phyloP scores from a whole-genome alignment of 1,284 basidiomycete species.

The Trichosporon coremiiforme region DNA sequence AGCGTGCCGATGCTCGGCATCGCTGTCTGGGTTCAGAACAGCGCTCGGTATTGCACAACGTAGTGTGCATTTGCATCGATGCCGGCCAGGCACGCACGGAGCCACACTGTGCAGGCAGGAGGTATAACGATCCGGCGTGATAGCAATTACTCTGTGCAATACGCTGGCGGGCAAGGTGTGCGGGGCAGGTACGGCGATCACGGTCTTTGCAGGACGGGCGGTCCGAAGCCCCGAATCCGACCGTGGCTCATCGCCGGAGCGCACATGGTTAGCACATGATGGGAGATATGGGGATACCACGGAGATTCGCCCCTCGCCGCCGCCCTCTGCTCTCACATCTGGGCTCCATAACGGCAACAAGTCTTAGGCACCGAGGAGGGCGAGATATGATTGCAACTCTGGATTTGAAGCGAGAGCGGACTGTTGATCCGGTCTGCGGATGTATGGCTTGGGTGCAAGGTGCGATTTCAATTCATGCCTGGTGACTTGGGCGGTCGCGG shows the following conservation, averaged over 20 bases:
- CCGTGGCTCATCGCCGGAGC: background rate
- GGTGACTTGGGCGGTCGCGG: background rate
- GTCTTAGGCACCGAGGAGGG: background rate
- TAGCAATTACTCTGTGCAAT: background rate
- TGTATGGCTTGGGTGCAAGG: background rate
- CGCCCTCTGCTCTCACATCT: background rate
- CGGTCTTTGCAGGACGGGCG: background rate
- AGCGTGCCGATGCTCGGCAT: background rate
- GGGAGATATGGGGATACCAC: background rate
- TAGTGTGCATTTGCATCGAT: too few species aligned
- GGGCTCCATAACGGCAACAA: background rate
- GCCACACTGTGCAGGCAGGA: too few species aligned
- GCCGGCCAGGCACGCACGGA: background rate
- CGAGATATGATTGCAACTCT: constrained; percentile 3
- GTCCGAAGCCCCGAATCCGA: background rate
- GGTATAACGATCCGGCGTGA: background rate
- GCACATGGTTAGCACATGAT: background rate
- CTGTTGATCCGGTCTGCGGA: background rate
- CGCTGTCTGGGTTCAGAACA: background rate
- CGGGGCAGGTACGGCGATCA: background rate
- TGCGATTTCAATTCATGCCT: background rate
- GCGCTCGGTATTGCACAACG: background rate
- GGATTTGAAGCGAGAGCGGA: background rate
- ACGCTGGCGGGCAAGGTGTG: background rate
- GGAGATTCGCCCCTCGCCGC: background rate